Evolutionary conservation across 2,329 filamentous ascomycete genomes (phyloP), one percentile per base, ranked within the genome.

Genomic region (Mycosphaerella sp.): DNA sequence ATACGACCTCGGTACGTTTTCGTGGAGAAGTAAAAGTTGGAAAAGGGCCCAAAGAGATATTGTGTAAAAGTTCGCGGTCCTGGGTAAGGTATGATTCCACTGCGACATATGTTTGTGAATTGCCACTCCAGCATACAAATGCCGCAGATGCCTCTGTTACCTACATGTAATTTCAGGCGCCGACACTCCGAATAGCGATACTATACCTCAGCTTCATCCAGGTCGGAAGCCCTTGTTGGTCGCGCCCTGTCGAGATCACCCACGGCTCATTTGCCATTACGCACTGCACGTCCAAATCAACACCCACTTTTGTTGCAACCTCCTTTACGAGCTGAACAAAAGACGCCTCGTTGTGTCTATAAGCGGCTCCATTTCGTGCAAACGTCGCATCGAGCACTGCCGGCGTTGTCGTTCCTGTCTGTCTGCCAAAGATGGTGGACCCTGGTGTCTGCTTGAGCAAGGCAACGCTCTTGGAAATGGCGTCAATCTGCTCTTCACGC

Each of bases 241-340:
- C 21, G 3, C n/a, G 14, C 1, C 14, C 28, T 7, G 28, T 17
- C 6, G 42, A 36, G 1, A 44, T 12, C 21, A 10, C 4, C 30
- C 42, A n/a, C 7, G 9, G 28, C 16, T 44, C 42, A n/a, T 44
- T 17, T 14, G 16, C 12, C 6, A 36, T 17, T 3, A 16, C 17
- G 6, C 42, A 34, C 42, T 36, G 5, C 6, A 18, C 42, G n/a
- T 66, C 53, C 67, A 69, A 71, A 34, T 65, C 50, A 2, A 66
- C 68, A 1, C 64, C 67, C 8, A 64, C 69, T 54, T 70, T 66
- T 6, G 65, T 60, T 4, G 68, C 67, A 9, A 72, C 66, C 48
- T 71, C 61, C 44, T 68, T 57, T 67, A 71, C 72, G 58, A 74
- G 54, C 30, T 60, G 59, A 35, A 56, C 49, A 60, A 69, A 73